A percentile compares a stretch with the other conserved stretches of the same genome.
These are phyloP conservation scores for Skeletonema grethae DNA, from an alignment of 108 stramenopile species.

Conservation along the genomic window DNA sequence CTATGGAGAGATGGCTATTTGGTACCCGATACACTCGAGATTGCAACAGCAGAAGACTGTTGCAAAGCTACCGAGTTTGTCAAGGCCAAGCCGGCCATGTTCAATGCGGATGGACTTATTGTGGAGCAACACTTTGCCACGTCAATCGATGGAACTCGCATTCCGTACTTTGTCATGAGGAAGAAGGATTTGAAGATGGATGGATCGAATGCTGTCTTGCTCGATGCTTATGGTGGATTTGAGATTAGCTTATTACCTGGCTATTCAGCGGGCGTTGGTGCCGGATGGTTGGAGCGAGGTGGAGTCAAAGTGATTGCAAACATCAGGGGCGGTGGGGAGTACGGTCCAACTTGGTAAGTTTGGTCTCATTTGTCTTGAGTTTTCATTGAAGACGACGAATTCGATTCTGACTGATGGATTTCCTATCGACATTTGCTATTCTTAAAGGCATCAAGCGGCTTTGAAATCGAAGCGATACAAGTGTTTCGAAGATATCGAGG, in stretches of 20 bases:
- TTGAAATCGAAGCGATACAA: conserved; percentile 82
- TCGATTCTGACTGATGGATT: no score
- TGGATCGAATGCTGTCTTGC: conserved; percentile 65
- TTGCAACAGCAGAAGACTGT: conserved; percentile 17
- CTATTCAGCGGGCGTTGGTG: conserved; percentile 58
- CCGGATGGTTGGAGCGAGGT: conserved; percentile 85
- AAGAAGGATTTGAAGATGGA: conserved; percentile 57
- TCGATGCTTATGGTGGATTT: conserved; percentile 88
- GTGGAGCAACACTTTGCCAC: conserved; percentile 62
- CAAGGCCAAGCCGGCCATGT: conserved; percentile 61
- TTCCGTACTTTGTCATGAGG: conserved; percentile 78
- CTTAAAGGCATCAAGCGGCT: conserved; percentile 76
- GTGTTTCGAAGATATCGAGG: conserved; percentile 92
- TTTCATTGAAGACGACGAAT: no score
- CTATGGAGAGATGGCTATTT: conserved; percentile 47
- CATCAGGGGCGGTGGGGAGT: conserved; percentile 87
- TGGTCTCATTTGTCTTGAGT: no score
- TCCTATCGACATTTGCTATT: no score
- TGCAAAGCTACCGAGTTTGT: conserved; percentile 31
- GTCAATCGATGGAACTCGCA: conserved; percentile 69
- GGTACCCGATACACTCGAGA: conserved; percentile 32
- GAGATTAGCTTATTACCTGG: conserved; percentile 64
- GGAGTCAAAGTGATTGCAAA: conserved; percentile 88
- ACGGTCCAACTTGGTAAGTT: conserved; percentile 62
- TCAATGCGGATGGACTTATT: conserved; percentile 46